A percentile compares a stretch with the other conserved stretches of the same genome.
Conservation (phyloP, 768 basidiomycete species). For the Crassisporium funariophilum region DNA sequence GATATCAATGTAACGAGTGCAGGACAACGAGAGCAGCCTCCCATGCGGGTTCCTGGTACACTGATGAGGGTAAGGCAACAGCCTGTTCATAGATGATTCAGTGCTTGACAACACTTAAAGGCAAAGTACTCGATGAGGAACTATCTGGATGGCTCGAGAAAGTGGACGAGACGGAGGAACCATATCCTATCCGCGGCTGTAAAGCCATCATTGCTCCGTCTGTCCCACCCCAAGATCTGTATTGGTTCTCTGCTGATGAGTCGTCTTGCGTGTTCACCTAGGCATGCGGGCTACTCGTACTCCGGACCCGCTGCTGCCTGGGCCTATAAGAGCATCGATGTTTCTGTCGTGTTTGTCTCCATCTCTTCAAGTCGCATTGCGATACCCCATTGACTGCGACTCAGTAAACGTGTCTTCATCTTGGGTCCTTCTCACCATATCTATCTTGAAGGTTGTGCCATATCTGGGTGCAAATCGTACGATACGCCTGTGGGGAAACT, state of each 20-base stretch:
- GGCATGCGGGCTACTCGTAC: slow-evolving; percentile 95
- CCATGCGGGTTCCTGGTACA: slow-evolving; percentile 94
- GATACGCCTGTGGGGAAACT: slow-evolving; percentile 85
- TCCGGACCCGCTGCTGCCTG: slow-evolving; percentile 94
- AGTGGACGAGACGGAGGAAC: slow-evolving; percentile 45
- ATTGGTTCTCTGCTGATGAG: background rate
- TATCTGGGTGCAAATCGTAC: slow-evolving; percentile 78
- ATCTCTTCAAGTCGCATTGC: slow-evolving; percentile 8
- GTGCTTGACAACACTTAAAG: slow-evolving; percentile 38
- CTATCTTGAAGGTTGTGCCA: slow-evolving; percentile 84
- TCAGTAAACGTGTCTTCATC: slow-evolving; percentile 89
- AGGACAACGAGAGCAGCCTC: slow-evolving; percentile 55
- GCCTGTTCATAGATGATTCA: slow-evolving; percentile 12
- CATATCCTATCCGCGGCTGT: slow-evolving; percentile 67
- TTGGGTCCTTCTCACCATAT: slow-evolving; percentile 96
- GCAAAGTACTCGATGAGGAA: slow-evolving; percentile 56
- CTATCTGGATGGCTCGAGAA: slow-evolving; percentile 63
- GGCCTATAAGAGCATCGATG: slow-evolving; percentile 92
- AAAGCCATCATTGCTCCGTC: slow-evolving; percentile 96
- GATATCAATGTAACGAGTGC: background rate
- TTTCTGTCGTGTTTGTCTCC: slow-evolving; percentile 68
- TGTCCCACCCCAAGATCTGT: slow-evolving; percentile 31
- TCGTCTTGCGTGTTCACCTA: slow-evolving; percentile 32
- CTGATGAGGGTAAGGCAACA: slow-evolving; percentile 63
- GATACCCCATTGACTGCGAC: slow-evolving; percentile 4